A percentile compares a stretch with the other conserved stretches of the same genome.
phyloP scores from a whole-genome alignment of 306 rosid genomes.

The Carpinus viminea region DNA sequence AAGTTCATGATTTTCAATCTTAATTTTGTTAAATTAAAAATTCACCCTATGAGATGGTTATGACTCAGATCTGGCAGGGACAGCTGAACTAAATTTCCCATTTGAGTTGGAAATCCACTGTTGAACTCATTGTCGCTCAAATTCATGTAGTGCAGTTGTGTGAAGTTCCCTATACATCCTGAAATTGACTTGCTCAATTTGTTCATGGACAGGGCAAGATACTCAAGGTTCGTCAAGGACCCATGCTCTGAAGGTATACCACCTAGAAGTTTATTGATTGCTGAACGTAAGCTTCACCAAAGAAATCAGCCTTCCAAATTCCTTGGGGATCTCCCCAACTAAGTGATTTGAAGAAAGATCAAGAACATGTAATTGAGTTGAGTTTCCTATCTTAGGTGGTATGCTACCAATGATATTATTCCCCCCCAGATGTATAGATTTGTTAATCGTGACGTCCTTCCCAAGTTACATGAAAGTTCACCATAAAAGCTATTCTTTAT shows the following conservation, averaged over 20 bases:
- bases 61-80: slow-evolving; percentile 1
- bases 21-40: no score
- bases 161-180: background rate
- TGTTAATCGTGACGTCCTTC: background rate
- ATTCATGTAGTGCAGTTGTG: slow-evolving; percentile 3
- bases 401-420: slow-evolving; percentile 16
- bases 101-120: background rate
- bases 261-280: slow-evolving; percentile 10
- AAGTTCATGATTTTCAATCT: no score
- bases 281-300: slow-evolving; percentile 15
- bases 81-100: slow-evolving; percentile 3
- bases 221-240: background rate
- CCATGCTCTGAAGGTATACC: background rate
- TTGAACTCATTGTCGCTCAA: slow-evolving; percentile 16
- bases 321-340: slow-evolving; percentile 4
- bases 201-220: slow-evolving; percentile 15
- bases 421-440: background rate
- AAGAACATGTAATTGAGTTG: background rate
- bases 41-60: slow-evolving; percentile 8
- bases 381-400: slow-evolving; percentile 1
- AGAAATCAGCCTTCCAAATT: slow-evolving; percentile 17
- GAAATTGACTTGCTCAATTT: slow-evolving; percentile 9
- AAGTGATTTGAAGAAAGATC: slow-evolving; percentile 18
- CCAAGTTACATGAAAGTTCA: slow-evolving; percentile 13
- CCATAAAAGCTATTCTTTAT: background rate